Percentiles rank a stretch among this genome's conserved stretches.
Conservation (phyloP, 192 early-diverging fungal genomes). For the Mortierella hygrophila region DNA sequence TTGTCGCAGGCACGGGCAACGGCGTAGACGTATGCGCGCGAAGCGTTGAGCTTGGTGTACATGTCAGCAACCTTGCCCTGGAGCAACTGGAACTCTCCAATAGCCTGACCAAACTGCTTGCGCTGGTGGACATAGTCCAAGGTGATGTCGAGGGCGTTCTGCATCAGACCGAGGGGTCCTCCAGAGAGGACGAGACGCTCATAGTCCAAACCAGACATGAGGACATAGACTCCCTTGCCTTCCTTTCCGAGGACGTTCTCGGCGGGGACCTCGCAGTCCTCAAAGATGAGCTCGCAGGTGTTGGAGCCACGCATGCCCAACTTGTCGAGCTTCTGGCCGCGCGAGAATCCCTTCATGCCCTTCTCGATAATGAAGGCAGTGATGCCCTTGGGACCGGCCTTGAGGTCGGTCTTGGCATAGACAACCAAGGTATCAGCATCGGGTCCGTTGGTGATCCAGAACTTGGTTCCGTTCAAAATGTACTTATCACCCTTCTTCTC, state of each 20-base stretch:
- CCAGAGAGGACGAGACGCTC: constrained; percentile 93
- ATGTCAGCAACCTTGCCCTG: constrained; percentile 98
- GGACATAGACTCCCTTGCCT: constrained; percentile 93
- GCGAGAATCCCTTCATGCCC: constrained; percentile 88
- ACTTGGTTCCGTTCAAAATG: constrained; percentile 90
- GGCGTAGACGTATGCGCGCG: constrained; percentile 91
- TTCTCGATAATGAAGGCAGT: constrained; percentile 96
- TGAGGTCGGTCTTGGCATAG: constrained; percentile 89
- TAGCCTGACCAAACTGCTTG: constrained; percentile 86
- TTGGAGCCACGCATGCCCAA: constrained; percentile 97
- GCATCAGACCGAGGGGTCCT: constrained; percentile 93
- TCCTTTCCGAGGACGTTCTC: constrained; percentile 90
- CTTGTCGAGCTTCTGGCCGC: constrained; percentile 92
- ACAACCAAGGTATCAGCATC: constrained; percentile 92
- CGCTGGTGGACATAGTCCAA: constrained; percentile 90
- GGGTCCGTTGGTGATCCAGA: constrained; percentile 98
- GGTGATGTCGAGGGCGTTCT: constrained; percentile 84
- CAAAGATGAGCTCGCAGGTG: constrained; percentile 95
- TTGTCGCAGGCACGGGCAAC: constrained; percentile 89
- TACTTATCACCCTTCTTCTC: constrained; percentile 88
- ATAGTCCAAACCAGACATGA: constrained; percentile 95
- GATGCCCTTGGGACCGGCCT: constrained; percentile 88
- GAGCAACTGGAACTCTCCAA: constrained; percentile 92
- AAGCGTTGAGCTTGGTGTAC: constrained; percentile 95
- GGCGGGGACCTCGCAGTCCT: constrained; percentile 90